Evolutionary conservation across 2,329 filamentous ascomycete genomes (phyloP).

Genomic region (Alternaria triticina): DNA sequence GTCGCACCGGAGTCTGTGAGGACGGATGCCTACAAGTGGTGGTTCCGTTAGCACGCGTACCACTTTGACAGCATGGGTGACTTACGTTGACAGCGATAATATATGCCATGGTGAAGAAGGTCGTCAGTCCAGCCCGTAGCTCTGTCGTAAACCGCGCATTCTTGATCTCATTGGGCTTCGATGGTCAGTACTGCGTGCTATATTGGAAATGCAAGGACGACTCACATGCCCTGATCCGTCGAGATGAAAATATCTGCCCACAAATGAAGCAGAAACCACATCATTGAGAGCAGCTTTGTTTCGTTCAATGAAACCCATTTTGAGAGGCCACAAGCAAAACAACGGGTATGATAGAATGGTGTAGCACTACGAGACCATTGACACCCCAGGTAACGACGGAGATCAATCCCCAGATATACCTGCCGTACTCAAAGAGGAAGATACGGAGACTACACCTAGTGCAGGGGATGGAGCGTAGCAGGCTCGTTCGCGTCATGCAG

Average conservation of each 20-base stretch:
- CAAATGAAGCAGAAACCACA: conserved; percentile 38
- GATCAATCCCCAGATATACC: conserved; percentile 4
- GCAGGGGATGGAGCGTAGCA: conserved; percentile 1
- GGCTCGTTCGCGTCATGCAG: conserved; percentile 11
- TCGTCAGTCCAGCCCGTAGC: conserved; percentile 81
- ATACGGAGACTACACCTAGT: background rate
- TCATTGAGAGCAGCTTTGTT: conserved; percentile 37
- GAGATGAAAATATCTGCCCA: conserved; percentile 67
- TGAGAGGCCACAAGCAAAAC: background rate
- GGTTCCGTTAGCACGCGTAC: background rate
- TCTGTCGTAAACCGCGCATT: conserved; percentile 83
- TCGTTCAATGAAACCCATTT: conserved; percentile 25
- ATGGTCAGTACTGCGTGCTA: conserved; percentile 16
- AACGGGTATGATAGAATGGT: background rate
- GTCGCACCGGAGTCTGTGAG: conserved; percentile 76
- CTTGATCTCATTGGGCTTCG: conserved; percentile 71
- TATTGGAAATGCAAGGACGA: conserved; percentile 23
- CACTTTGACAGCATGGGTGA: background rate
- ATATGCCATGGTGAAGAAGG: conserved; percentile 57
- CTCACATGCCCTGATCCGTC: conserved; percentile 83
- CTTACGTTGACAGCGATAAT: conserved; percentile 70
- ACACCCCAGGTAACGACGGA: background rate
- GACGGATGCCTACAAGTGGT: conserved; percentile 56
- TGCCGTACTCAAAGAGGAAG: background rate
- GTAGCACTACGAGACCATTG: background rate